Conservation (phyloP, 2,329 filamentous ascomycete genomes). For the Pseudophaeomoniella oleicola region DNA sequence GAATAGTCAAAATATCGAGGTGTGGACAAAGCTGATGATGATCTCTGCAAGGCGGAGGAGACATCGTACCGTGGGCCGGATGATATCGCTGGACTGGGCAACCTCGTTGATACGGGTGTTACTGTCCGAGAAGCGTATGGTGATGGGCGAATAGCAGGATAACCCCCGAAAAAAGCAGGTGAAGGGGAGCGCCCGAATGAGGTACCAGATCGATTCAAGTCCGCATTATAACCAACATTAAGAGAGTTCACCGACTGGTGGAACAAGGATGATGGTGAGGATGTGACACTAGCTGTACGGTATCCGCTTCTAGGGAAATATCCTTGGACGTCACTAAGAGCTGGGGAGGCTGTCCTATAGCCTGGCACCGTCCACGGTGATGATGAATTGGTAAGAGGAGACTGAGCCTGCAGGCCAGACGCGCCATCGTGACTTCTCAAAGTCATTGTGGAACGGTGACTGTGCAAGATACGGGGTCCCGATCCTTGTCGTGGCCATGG, state of each 20-base stretch:
- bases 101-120: slow-evolving; percentile 8
- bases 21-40: slow-evolving; percentile 9
- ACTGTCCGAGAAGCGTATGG: slow-evolving; percentile 4
- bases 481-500: too few relatives aligned
- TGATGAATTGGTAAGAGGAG: slow-evolving; percentile 5
- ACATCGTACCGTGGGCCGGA: slow-evolving; percentile 7
- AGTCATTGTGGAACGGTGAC: slow-evolving; percentile 11
- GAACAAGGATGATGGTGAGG: slow-evolving; percentile 9
- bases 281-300: slow-evolving; percentile 8
- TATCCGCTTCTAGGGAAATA: slow-evolving; percentile 5
- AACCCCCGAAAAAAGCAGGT: slow-evolving; percentile 6
- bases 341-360: slow-evolving; percentile 7
- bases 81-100: slow-evolving; percentile 6
- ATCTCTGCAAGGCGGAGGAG: slow-evolving; percentile 7
- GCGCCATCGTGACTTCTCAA: slow-evolving; percentile 9
- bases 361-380: slow-evolving; percentile 2
- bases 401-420: slow-evolving; percentile 8
- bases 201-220: slow-evolving; percentile 8
- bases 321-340: slow-evolving; percentile 7
- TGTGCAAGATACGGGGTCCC: slow-evolving; percentile 6
- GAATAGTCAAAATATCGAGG: slow-evolving; percentile 14
- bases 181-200: slow-evolving; percentile 10
- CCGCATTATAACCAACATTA: slow-evolving; percentile 5
- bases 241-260: slow-evolving; percentile 2
- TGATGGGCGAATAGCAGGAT: not conserved